phyloP scores from a whole-genome alignment of 345 rosid genomes.

The Zanthoxylum bungeanum region DNA sequence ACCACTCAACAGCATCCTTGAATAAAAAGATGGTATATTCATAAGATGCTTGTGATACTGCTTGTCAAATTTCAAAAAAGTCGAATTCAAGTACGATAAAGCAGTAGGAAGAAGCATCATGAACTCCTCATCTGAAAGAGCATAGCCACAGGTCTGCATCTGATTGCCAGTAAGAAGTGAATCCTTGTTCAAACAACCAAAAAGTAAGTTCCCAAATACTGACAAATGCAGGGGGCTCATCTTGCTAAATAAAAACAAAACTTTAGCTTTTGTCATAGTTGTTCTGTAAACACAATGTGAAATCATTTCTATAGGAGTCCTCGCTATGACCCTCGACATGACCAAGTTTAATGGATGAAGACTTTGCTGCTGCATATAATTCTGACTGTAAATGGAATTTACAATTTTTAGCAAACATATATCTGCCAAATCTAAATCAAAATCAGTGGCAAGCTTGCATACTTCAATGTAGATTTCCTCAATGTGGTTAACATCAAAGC shows the following conservation, averaged over 20 bases:
- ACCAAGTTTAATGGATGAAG: slow-evolving; percentile 59
- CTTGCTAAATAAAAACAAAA: slow-evolving; percentile 63
- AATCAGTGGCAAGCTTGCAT: slow-evolving; percentile 50
- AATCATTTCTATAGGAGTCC: slow-evolving; percentile 62
- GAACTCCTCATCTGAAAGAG: too few relatives aligned
- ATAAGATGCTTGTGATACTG: too few relatives aligned
- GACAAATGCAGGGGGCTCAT: slow-evolving; percentile 68
- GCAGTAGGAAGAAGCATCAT: too few relatives aligned
- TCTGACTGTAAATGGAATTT: slow-evolving; percentile 39
- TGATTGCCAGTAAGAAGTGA: too few relatives aligned
- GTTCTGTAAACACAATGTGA: slow-evolving; percentile 48
- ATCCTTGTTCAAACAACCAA: too few relatives aligned
- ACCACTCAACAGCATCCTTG: too few relatives aligned
- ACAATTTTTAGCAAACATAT: slow-evolving; percentile 62
- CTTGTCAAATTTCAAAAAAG: too few relatives aligned
- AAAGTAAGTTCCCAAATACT: too few relatives aligned
- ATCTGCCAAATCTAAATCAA: slow-evolving; percentile 48
- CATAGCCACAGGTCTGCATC: too few relatives aligned
- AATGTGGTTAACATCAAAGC: slow-evolving; percentile 43
- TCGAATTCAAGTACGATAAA: too few relatives aligned
- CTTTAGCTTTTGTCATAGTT: slow-evolving; percentile 56
- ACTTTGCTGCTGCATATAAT: slow-evolving; percentile 27
- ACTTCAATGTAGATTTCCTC: slow-evolving; percentile 59
- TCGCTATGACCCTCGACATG: slow-evolving; percentile 42
- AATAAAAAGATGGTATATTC: too few relatives aligned